Evolutionary conservation across 169 alveolate genomes (phyloP).

Genomic region (Perkinsus marinus): DNA sequence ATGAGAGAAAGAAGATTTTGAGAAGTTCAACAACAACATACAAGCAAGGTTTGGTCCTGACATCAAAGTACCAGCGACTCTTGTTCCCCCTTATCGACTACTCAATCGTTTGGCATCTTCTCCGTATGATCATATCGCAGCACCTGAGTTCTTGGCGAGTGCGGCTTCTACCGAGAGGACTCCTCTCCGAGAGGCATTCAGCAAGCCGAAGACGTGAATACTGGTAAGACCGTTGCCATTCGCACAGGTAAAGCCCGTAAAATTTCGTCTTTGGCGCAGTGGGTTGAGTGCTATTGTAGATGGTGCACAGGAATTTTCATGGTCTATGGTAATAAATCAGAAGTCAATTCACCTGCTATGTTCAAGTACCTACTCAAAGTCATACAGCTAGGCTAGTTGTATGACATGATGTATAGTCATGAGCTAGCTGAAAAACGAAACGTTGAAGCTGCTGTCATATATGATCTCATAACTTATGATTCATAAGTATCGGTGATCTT

Average conservation of each 20-base stretch:
- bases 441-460: background rate
- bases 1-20: background rate
- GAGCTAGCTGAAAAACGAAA: background rate
- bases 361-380: background rate
- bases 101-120: background rate
- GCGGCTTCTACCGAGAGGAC: background rate
- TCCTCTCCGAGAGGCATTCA: background rate
- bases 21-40: background rate
- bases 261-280: background rate
- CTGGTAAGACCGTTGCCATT: background rate
- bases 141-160: background rate
- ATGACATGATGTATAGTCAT: no score
- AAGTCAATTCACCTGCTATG: background rate
- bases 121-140: background rate
- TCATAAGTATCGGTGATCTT: background rate
- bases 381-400: no score
- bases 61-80: background rate
- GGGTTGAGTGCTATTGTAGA: background rate
- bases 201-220: background rate
- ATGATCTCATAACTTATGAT: no score
- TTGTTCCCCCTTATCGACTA: background rate
- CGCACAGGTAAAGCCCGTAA: background rate
- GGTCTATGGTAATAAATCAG: background rate
- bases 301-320: background rate
- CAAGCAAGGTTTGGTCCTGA: background rate